phyloP scores from a whole-genome alignment of 31 red algal genomes.

The Porphyra umbilicalis region DNA sequence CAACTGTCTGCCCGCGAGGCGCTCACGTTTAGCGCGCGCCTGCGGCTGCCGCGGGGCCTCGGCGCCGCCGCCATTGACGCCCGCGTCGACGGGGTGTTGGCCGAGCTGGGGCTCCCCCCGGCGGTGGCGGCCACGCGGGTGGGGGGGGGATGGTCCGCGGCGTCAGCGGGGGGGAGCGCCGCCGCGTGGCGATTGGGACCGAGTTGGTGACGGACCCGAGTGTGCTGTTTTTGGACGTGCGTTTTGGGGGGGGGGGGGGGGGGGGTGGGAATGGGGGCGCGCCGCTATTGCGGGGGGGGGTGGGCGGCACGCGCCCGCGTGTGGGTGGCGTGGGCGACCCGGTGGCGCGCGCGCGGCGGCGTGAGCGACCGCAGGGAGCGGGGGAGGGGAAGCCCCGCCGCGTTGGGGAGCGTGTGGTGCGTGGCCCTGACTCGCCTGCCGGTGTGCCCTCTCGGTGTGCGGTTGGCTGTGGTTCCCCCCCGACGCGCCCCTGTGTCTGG shows the following conservation, averaged over 20 bases:
- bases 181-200: constrained; percentile 36
- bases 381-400: too few species aligned
- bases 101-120: constrained; percentile 21
- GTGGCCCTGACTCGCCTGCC: too few species aligned
- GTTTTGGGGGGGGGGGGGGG: not conserved
- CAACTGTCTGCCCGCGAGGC: constrained; percentile 56
- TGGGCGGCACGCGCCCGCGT: not conserved
- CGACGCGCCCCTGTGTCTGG: too few species aligned
- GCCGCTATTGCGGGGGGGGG: too few species aligned
- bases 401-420: too few species aligned
- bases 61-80: not conserved
- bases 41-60: constrained; percentile 19
- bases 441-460: too few species aligned
- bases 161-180: constrained; percentile 38
- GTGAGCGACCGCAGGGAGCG: too few species aligned
- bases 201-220: constrained; percentile 53
- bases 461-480: too few species aligned
- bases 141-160: not conserved
- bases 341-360: too few species aligned
- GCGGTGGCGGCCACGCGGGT: not conserved
- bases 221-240: constrained; percentile 8
- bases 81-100: constrained; percentile 12
- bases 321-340: not conserved
- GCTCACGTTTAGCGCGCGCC: constrained; percentile 24
- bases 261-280: not conserved